A percentile compares a stretch with the other conserved stretches of the same genome.
These are phyloP conservation scores for Hamigera avellanea DNA, from an alignment of 495 filamentous ascomycete genomes.

Conservation along the genomic window DNA sequence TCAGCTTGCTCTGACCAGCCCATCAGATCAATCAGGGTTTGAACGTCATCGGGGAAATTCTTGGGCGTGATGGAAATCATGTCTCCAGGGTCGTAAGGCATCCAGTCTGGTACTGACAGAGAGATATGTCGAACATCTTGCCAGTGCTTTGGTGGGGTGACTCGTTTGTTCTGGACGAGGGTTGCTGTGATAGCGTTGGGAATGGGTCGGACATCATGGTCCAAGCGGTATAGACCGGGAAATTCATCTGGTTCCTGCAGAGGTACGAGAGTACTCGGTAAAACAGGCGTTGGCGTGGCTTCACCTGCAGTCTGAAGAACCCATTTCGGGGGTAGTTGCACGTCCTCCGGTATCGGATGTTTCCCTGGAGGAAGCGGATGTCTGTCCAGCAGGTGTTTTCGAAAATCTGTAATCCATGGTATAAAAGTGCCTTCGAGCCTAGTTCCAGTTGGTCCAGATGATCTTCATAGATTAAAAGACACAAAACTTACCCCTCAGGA, in stretches of 20 bases:
- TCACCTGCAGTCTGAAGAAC: conserved; percentile 38
- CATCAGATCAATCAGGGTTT: conserved; percentile 63
- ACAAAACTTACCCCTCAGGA: conserved; percentile 59
- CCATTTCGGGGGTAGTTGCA: conserved; percentile 70
- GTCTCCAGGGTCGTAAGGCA: conserved; percentile 56
- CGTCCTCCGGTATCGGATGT: conserved; percentile 61
- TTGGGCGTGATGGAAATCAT: conserved; percentile 73
- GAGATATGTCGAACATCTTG: conserved; percentile 83
- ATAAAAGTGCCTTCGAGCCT: conserved; percentile 77
- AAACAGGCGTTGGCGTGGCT: conserved; percentile 2
- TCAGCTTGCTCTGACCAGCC: conserved; percentile 65
- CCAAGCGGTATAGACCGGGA: conserved; percentile 28
- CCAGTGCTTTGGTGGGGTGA: conserved; percentile 72
- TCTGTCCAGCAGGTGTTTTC: conserved; percentile 46
- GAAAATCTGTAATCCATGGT: conserved; percentile 61
- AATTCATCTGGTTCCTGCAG: not conserved
- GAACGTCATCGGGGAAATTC: conserved; percentile 69
- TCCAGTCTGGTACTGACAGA: conserved; percentile 35
- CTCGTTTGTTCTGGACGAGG: conserved; percentile 46
- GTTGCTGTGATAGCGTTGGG: conserved; percentile 32
- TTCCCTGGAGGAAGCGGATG: conserved; percentile 59
- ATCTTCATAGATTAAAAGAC: not conserved
- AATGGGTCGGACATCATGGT: conserved; percentile 38
- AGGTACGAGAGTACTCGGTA: not conserved
- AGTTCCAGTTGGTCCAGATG: conserved; percentile 6